phyloP scores from a whole-genome alignment of 176 grass and related monocot genomes.

The Eragrostis curvula region DNA sequence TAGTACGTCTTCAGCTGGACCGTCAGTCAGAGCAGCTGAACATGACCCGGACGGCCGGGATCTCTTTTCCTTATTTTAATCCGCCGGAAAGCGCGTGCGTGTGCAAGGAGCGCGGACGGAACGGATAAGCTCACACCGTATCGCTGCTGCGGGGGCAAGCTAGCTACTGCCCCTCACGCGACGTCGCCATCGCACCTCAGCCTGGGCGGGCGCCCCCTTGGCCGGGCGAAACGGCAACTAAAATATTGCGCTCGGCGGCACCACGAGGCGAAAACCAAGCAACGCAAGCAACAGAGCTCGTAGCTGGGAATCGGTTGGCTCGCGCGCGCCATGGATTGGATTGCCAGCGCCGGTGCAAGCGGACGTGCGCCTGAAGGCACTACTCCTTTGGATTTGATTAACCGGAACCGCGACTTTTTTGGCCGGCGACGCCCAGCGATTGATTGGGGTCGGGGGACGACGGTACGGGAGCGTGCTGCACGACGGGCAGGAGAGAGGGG shows the following conservation, averaged over 20 bases:
- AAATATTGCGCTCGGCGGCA: neutral
- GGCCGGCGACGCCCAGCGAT: neutral
- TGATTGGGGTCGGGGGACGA: neutral
- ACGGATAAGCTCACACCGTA: neutral
- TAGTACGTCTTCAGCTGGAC: neutral
- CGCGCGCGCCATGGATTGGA: neutral
- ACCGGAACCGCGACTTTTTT: neutral
- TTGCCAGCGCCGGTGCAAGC: too few species aligned
- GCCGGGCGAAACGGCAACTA: neutral
- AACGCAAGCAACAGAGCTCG: neutral
- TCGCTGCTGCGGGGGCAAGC: neutral
- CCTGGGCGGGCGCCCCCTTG: neutral
- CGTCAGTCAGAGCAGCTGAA: neutral
- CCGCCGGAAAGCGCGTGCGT: neutral
- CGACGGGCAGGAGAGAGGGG: neutral
- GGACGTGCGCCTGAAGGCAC: too few species aligned
- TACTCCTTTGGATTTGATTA: neutral
- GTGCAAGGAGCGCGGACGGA: neutral
- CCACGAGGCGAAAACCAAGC: neutral
- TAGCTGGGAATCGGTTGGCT: neutral
- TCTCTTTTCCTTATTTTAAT: neutral
- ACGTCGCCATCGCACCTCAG: neutral
- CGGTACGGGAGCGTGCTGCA: neutral
- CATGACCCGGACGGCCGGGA: neutral
- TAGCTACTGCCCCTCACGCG: neutral